phyloP scores from a whole-genome alignment of 225 moss, liverwort and hornwort genomes.

The Marchantia paleacea region DNA sequence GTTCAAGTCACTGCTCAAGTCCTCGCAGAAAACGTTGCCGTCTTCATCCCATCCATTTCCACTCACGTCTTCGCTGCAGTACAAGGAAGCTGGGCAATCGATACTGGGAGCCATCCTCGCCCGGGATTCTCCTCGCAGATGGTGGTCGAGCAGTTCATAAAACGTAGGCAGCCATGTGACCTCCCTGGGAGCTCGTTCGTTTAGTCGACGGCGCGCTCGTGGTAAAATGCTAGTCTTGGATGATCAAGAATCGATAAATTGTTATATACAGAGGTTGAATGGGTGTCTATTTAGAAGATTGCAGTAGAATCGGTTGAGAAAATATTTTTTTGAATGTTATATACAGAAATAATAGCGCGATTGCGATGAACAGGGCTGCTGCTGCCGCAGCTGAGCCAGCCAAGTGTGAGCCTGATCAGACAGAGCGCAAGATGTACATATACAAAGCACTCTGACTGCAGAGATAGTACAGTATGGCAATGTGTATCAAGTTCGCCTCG shows the following conservation, averaged over 20 bases:
- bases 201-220: not conserved
- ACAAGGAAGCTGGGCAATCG: slow-evolving; percentile 83
- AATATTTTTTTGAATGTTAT: not conserved
- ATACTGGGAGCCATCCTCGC: slow-evolving; percentile 76
- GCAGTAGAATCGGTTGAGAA: not conserved
- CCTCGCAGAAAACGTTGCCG: slow-evolving; percentile 28
- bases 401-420: not conserved
- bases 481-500: not conserved
- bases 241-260: slow-evolving; percentile 29
- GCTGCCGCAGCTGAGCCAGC: not conserved
- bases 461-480: not conserved
- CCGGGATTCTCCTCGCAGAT: slow-evolving; percentile 54
- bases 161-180: slow-evolving; percentile 45
- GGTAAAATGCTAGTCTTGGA: not conserved
- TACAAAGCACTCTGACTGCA: not conserved
- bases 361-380: not conserved
- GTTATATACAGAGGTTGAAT: not conserved
- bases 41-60: slow-evolving; percentile 70
- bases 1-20: slow-evolving; percentile 29
- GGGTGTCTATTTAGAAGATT: not conserved
- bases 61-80: slow-evolving; percentile 80
- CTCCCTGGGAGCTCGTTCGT: not conserved
- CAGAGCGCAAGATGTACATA: slow-evolving; percentile 2
- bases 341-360: not conserved
- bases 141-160: slow-evolving; percentile 62